Base-by-base conservation (phyloP, 1,139 yeast species). In the Candida neerlandica region DNA sequence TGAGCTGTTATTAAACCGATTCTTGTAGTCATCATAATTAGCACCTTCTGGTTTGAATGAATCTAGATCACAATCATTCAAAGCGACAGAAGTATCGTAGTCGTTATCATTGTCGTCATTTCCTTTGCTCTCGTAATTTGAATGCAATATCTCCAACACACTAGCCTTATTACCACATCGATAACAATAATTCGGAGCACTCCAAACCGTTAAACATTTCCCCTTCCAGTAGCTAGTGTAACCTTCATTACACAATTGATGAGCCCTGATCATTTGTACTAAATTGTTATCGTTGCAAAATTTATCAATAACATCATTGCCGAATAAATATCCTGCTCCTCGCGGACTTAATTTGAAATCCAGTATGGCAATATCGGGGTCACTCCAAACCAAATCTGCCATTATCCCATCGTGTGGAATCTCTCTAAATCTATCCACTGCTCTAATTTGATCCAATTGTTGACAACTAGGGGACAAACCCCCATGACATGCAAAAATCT, bases 371-470 rank as follows among this genome's bases (percentile, higher is more conserved):
- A 89, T 91, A 64, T 95, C 99, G 0, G 99, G 99, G 62, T 94
- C 99, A 11, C 96, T 87, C 99, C 99, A 94, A 15, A 94, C 97
- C 51, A 94, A 73, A 66, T 94, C 99, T 0, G 99, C 98, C 98
- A 94, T 95, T 29, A 97, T 96, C 0, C 99, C 99, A 65, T 94
- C 99, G 60, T 95, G 99, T 0, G 99, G 99, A 26, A 94, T 91
- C 64, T 95, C 99, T 56, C 84, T 82, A 67, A 91, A 92, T 55
- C 99, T 68, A 64, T 95, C 98, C 23, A 95, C 84, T 23, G 95
- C 85, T 57, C 89, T 77, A 51, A 94, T 89, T 60, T 95, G 97
- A 64, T 94, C 98, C 37, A 94, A 78, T 27, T 96, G 88, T 62
- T 92, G 98, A 49, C 96, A 90, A 59, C 94, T 89, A 1, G 99